Evolutionary conservation across 1,284 basidiomycete species (phyloP), one percentile per base, ranked within the genome.

Genomic region (Stereum hirsutum): DNA sequence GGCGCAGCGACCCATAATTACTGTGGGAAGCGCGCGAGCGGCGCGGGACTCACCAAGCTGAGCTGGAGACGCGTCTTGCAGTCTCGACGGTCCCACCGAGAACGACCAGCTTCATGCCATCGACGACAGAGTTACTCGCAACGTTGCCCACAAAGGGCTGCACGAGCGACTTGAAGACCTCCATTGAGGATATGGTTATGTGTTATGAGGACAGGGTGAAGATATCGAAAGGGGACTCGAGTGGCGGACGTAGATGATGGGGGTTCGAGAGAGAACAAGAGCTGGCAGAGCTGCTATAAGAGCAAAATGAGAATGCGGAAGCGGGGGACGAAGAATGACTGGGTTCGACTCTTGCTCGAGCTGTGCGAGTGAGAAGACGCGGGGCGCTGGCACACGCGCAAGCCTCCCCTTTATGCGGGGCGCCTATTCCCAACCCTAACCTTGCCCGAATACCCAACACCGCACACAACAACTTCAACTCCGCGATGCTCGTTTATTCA

Each of bases 31-130:
- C n/a, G n/a, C n/a, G n/a, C n/a, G n/a, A n/a, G n/a, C n/a, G n/a
- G n/a, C n/a, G n/a, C n/a, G 41, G 17, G 41, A 51, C 57, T 46
- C 47, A 82, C 85, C 85, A 89, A 38, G 83, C 86, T 46, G 81
- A 81, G 60, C 81, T 84, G 17, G 83, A 83, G 37, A 87, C 76
- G 52, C 86, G 69, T 53, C 86, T 69, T 1, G 85, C 86, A 1
- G 85, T 89, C 66, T 89, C 86, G 47, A 89, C 85, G 4, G 86
- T 88, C 47, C 86, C 85, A 49, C 85, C 85, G 43, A 89, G 71
- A 41, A 89, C 82, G 61, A 89, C 85, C 56, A 89, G 82, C 65
- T 89, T 89, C 69, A 88, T 78, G 51, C 85, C 86, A 57, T 88
- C 84, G 62, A 88, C 74, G 67, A 87, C 75, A 44, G 81, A 82